Conservation (phyloP, 1,284 basidiomycete genomes). For the Melanopsichium pennsylvanicum region DNA sequence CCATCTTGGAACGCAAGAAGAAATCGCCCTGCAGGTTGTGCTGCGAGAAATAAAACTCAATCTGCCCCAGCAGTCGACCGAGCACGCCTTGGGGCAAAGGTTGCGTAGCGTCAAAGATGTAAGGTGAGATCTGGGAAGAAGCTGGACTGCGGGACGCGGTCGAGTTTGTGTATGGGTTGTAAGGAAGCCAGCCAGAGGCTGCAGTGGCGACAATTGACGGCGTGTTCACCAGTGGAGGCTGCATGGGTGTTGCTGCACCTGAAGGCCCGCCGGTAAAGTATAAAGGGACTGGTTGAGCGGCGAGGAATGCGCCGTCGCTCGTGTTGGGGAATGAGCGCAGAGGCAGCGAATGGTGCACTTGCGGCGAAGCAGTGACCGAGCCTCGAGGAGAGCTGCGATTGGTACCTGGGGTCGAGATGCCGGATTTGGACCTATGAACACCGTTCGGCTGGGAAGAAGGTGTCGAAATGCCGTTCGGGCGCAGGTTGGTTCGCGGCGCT, state of each 20-base stretch:
- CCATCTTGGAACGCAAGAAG: constrained; percentile 59
- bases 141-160: not conserved
- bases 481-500: constrained; percentile 4
- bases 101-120: constrained; percentile 10
- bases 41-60: constrained; percentile 63
- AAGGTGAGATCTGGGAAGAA: not conserved
- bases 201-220: too few species aligned
- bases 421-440: not conserved
- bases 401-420: constrained; percentile 9
- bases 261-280: constrained; percentile 18
- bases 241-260: constrained; percentile 17
- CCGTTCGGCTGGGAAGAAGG: constrained; percentile 1
- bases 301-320: not conserved
- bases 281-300: not conserved
- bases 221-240: not conserved
- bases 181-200: constrained; percentile 12
- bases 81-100: constrained; percentile 20
- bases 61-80: constrained; percentile 50
- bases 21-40: constrained; percentile 58
- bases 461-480: not conserved
- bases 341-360: too few species aligned
- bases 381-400: constrained; percentile 17
- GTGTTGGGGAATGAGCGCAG: constrained; percentile 6
- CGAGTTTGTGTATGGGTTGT: constrained; percentile 1
- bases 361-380: constrained; percentile 12